Percentiles rank a stretch among this genome's conserved stretches.
Evolutionary conservation across 2,329 filamentous ascomycete genomes (phyloP).

Genomic region (Ophiosphaerella narmari): DNA sequence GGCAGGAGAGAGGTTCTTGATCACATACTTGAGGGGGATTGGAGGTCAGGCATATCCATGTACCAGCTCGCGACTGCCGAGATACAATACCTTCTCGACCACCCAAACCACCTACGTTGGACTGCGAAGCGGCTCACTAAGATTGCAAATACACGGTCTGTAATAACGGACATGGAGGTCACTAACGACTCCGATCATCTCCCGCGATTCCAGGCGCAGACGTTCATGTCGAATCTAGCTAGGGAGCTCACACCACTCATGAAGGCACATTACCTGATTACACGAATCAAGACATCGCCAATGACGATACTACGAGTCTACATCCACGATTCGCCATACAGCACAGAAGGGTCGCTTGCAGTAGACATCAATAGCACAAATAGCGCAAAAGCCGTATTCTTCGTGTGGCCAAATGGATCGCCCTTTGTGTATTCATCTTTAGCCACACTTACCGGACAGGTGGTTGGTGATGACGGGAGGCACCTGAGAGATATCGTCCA

Average conservation of each 20-base stretch:
- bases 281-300: conserved; percentile 70
- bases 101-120: conserved; percentile 58
- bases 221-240: conserved; percentile 78
- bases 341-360: conserved; percentile 51
- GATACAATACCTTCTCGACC: conserved; percentile 58
- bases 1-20: conserved; percentile 60
- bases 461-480: conserved; percentile 44
- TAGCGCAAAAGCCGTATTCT: conserved; percentile 72
- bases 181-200: conserved; percentile 48
- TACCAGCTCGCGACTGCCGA: conserved; percentile 61
- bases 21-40: conserved; percentile 62
- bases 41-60: conserved; percentile 60
- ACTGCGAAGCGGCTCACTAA: conserved; percentile 56
- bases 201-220: conserved; percentile 78
- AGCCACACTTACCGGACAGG: conserved; percentile 45
- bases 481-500: conserved; percentile 73
- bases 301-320: conserved; percentile 78
- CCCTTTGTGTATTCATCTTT: conserved; percentile 73
- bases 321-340: conserved; percentile 80
- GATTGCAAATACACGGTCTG: conserved; percentile 34
- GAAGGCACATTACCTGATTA: conserved; percentile 82
- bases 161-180: conserved; percentile 42
- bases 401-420: conserved; percentile 81
- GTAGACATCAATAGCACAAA: conserved; percentile 52
- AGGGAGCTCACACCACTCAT: conserved; percentile 75